Percentiles rank a stretch among this genome's conserved stretches.
phyloP scores from a whole-genome alignment of 768 basidiomycete genomes.

The Hericium rajendrae region DNA sequence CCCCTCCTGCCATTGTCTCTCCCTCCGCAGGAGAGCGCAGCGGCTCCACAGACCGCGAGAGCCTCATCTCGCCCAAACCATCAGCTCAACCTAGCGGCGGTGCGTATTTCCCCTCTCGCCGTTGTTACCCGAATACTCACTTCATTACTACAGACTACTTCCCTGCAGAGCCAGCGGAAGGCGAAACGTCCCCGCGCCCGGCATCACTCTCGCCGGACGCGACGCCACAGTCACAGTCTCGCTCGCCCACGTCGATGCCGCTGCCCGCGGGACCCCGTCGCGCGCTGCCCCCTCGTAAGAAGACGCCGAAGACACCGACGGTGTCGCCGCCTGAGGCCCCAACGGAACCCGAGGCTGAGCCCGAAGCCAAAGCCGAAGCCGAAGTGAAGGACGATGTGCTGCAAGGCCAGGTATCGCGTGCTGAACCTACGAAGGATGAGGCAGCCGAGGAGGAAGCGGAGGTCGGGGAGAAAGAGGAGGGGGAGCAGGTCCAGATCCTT shows the following conservation, averaged over 20 bases:
- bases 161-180: background rate
- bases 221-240: conserved; percentile 2
- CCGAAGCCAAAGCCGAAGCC: background rate
- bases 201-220: background rate
- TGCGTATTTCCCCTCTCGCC: background rate
- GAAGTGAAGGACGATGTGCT: too few relatives aligned
- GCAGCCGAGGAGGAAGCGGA: background rate
- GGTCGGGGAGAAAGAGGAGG: background rate
- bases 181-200: background rate
- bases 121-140: background rate
- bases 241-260: conserved; percentile 19
- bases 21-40: too few relatives aligned
- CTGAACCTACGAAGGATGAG: background rate
- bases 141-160: conserved; percentile 4
- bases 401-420: too few relatives aligned
- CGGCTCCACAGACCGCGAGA: too few relatives aligned
- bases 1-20: background rate
- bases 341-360: background rate
- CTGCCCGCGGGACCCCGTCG: conserved; percentile 28
- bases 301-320: conserved; percentile 3
- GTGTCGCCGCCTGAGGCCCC: background rate
- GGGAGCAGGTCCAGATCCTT: background rate
- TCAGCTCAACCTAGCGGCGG: background rate
- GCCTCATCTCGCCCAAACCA: background rate
- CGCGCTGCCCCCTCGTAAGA: conserved; percentile 25